phyloP scores from a whole-genome alignment of 495 filamentous ascomycete genomes.

The Haplographium delicatum region DNA sequence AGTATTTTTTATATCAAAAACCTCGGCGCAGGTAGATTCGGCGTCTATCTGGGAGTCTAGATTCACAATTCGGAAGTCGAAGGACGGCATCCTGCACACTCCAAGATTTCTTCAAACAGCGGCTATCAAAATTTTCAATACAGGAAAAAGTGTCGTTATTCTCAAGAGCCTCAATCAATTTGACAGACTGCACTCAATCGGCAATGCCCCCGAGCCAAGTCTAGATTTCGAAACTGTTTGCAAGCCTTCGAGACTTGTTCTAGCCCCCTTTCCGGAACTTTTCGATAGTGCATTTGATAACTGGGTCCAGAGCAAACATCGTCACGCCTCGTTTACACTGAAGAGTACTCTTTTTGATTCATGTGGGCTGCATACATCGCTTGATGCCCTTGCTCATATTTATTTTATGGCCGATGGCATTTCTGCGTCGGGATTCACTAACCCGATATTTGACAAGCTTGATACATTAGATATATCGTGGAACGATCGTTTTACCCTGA shows the following conservation, averaged over 20 bases:
- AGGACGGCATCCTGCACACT: slow-evolving; percentile 51
- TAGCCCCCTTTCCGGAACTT: slow-evolving; percentile 70
- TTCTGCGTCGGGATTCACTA: slow-evolving; percentile 54
- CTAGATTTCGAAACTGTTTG: slow-evolving; percentile 55
- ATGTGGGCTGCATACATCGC: slow-evolving; percentile 59
- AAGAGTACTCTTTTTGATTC: slow-evolving; percentile 59
- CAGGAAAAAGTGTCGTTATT: slow-evolving; percentile 84
- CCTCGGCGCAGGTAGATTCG: slow-evolving; percentile 50
- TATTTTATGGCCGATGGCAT: slow-evolving; percentile 72
- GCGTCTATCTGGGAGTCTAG: slow-evolving; percentile 70
- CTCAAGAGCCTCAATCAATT: slow-evolving; percentile 57
- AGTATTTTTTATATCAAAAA: slow-evolving; percentile 68
- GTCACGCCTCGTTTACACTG: slow-evolving; percentile 58
- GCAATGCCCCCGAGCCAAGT: slow-evolving; percentile 29
- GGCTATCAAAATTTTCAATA: slow-evolving; percentile 67
- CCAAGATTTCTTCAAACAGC: slow-evolving; percentile 69
- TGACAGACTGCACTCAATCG: slow-evolving; percentile 18
- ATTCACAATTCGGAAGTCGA: slow-evolving; percentile 55
- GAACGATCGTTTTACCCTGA: slow-evolving; percentile 79
- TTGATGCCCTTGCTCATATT: slow-evolving; percentile 64
- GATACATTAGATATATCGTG: slow-evolving; percentile 61
- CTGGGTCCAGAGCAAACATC: slow-evolving; percentile 69
- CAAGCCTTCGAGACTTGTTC: slow-evolving; percentile 31
- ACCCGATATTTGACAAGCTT: slow-evolving; percentile 70
- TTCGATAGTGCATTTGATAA: slow-evolving; percentile 62